These are phyloP conservation scores for Anisodus tanguticus DNA, from an alignment of 257 asterid species.

Conservation along the genomic window DNA sequence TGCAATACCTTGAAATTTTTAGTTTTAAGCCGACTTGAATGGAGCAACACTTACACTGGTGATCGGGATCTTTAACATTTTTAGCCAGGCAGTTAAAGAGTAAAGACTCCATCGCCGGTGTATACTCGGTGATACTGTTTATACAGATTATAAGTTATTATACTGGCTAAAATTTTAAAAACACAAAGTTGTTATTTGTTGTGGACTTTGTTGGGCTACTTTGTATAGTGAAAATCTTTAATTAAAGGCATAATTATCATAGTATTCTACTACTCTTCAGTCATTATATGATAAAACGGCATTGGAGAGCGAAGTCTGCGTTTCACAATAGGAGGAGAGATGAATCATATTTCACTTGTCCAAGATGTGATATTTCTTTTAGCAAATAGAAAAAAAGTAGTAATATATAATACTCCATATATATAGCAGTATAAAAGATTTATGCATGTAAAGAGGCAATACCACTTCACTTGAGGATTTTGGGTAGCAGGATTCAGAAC, in stretches of 20 bases:
- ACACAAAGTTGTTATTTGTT: background rate
- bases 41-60: background rate
- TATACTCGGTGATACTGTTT: background rate
- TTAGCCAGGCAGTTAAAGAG: background rate
- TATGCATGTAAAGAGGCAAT: background rate
- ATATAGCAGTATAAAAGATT: background rate
- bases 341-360: background rate
- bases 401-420: background rate
- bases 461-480: background rate
- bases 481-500: constrained; percentile 7
- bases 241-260: background rate
- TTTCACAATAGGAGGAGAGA: background rate
- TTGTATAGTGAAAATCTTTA: background rate
- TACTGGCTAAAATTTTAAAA: background rate
- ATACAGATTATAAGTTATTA: background rate
- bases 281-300: background rate
- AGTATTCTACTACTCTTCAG: background rate
- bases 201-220: background rate
- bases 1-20: background rate
- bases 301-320: background rate
- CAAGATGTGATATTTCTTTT: background rate
- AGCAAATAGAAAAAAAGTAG: background rate
- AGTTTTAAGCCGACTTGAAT: background rate
- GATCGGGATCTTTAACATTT: background rate
- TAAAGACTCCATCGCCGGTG: background rate